Conservation (phyloP, 1,284 basidiomycete species). For the Trichosporon sp. region DNA sequence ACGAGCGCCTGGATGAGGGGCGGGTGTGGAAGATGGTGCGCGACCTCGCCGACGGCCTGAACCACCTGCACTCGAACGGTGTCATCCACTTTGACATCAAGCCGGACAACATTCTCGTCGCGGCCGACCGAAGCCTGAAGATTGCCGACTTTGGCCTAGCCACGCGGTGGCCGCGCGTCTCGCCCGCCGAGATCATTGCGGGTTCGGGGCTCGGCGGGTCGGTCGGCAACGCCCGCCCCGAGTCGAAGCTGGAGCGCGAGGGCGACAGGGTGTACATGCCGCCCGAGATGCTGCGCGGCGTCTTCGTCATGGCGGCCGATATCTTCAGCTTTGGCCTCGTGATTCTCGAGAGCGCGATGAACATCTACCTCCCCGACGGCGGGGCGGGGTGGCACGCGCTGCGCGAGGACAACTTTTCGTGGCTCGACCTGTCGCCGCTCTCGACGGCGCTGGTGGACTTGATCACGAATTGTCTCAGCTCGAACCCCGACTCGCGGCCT, state of each 20-base stretch:
- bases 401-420: slow-evolving; percentile 83
- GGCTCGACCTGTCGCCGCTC: slow-evolving; percentile 68
- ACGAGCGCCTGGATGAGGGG: slow-evolving; percentile 82
- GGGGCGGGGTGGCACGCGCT: slow-evolving; percentile 92
- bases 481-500: slow-evolving; percentile 60
- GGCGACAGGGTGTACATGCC: slow-evolving; percentile 97
- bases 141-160: slow-evolving; percentile 99
- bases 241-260: slow-evolving; percentile 70
- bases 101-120: slow-evolving; percentile 94
- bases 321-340: slow-evolving; percentile 96
- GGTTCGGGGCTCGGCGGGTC: slow-evolving; percentile 45
- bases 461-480: slow-evolving; percentile 71
- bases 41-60: slow-evolving; percentile 80
- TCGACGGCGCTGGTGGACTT: slow-evolving; percentile 66
- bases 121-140: slow-evolving; percentile 81
- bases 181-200: slow-evolving; percentile 43
- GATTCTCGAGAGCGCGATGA: slow-evolving; percentile 88
- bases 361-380: slow-evolving; percentile 93
- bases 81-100: slow-evolving; percentile 97
- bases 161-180: slow-evolving; percentile 66
- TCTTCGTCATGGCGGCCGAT: slow-evolving; percentile 89
- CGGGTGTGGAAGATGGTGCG: slow-evolving; percentile 95
- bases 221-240: slow-evolving; percentile 17
- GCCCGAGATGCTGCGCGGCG: slow-evolving; percentile 89
- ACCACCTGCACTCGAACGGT: slow-evolving; percentile 80